Evolutionary conservation across 805 yeast genomes (phyloP), one percentile per base, ranked within the genome.

Genomic region (Zygosaccharomyces lentus): DNA sequence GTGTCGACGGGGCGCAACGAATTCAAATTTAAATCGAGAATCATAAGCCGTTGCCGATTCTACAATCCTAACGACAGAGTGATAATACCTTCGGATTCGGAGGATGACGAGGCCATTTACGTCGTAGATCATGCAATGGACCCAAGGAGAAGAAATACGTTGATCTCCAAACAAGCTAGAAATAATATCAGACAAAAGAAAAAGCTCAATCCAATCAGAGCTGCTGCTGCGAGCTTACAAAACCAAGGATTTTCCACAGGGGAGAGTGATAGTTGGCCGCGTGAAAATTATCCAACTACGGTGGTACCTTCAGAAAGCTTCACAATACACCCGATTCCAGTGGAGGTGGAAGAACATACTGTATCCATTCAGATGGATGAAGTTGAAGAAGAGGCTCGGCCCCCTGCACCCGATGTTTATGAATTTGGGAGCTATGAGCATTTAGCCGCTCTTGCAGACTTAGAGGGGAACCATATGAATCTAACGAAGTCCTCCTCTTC

Each of bases 21-120:
- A 16, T 63, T 60, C 32, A 58, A 51, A 17, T 61, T 62, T 35
- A 63, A 58, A 49, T 62, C 68, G 6, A 55, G 62, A 30, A 46
- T 57, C 12, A 48, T 57, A 5, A 55, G 58, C 30, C 50, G 56
- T 9, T 50, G 56, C 36, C 47, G 47, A 34, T 40, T 47, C 23
- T 48, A 48, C 21, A 44, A 51, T 24, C 55, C 49, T 17, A 47
- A 51, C 3, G 30, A 39, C 30, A 43, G 50, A 34, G 10, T 34
- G 15, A 32, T 41, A 9, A 15, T 37, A 4, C 29, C 44, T 4
- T 37, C 37, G 10, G 42, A 45, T 16, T 13, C 16, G 9, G 44
- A 44, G 9, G 50, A 52, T 16, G 49, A 47, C 23, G 45, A 47
- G 17, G 43, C 46, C 9, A 26, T 49, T 10, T 17, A 43, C 5